Evolutionary conservation across 805 yeast genomes (phyloP).

Genomic region (Metschnikowia proteae): DNA sequence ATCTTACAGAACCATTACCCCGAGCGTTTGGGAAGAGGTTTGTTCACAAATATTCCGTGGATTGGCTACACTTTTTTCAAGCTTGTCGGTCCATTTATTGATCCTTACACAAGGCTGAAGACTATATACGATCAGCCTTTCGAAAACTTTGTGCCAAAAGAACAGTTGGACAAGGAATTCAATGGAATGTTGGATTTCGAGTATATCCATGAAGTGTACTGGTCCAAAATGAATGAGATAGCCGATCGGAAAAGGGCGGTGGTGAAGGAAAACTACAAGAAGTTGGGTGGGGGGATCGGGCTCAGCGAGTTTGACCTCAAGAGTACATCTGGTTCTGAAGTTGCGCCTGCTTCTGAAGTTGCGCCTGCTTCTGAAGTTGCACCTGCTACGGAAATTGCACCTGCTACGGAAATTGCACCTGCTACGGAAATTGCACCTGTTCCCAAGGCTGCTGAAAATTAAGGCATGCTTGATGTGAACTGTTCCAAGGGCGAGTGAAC

Average conservation of each 20-base stretch:
- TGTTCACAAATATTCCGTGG: slow-evolving; percentile 21
- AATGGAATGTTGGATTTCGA: slow-evolving; percentile 49
- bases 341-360: not conserved
- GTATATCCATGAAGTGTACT: slow-evolving; percentile 50
- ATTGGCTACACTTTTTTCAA: slow-evolving; percentile 21
- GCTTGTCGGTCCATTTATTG: slow-evolving; percentile 39
- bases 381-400: not conserved
- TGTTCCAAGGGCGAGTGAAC: not conserved
- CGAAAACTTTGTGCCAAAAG: slow-evolving; percentile 48
- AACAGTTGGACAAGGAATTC: slow-evolving; percentile 50
- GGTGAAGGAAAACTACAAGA: slow-evolving; percentile 36
- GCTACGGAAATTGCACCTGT: no score
- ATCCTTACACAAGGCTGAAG: slow-evolving; percentile 56
- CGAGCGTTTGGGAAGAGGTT: slow-evolving; percentile 20
- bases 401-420: no score
- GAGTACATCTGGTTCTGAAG: slow-evolving; percentile 1
- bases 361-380: not conserved
- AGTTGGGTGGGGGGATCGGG: slow-evolving; percentile 49
- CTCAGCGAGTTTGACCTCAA: slow-evolving; percentile 53
- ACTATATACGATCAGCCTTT: slow-evolving; percentile 57
- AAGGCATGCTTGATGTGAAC: no score
- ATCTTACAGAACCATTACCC: slow-evolving; percentile 21
- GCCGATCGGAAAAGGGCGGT: slow-evolving; percentile 35
- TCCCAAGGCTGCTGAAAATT: not conserved
- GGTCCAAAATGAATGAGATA: slow-evolving; percentile 47